phyloP scores from a whole-genome alignment of 129 eudicot species.

The Ambrosia artemisiifolia region DNA sequence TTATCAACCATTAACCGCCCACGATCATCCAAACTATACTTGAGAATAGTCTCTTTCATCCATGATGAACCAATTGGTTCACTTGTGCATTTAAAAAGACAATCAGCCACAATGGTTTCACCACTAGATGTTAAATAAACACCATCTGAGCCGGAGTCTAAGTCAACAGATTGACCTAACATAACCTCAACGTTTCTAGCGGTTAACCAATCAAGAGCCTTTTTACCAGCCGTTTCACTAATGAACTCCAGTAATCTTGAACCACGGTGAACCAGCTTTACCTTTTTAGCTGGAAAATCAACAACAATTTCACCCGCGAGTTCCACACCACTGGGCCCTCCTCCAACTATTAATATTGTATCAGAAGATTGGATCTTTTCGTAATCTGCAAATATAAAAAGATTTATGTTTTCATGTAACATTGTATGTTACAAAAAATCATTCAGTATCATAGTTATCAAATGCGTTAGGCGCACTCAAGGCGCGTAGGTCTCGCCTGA shows the following conservation, averaged over 20 bases:
- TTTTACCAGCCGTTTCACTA: conserved; percentile 49
- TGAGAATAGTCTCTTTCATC: conserved; percentile 54
- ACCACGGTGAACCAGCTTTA: conserved; percentile 67
- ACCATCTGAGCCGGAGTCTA: conserved; percentile 40
- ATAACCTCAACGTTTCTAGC: conserved; percentile 69
- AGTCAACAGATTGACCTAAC: conserved; percentile 54
- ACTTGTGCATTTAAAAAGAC: conserved; percentile 55
- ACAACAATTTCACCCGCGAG: conserved; percentile 66
- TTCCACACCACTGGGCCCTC: conserved; percentile 86
- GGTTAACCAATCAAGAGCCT: conserved; percentile 65
- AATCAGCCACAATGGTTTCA: conserved; percentile 58
- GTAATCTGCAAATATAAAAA: conserved; percentile 37
- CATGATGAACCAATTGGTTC: conserved; percentile 62
- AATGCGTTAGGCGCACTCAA: too few species aligned
- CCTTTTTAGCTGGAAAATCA: conserved; percentile 68
- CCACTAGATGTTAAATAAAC: conserved; percentile 57
- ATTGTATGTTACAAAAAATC: background rate
- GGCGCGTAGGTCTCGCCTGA: too few species aligned
- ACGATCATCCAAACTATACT: conserved; percentile 41
- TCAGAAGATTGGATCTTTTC: conserved; percentile 56
- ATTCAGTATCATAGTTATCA: too few species aligned
- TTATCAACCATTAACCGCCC: conserved; percentile 67
- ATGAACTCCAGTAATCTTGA: conserved; percentile 65
- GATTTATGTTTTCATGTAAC: background rate
- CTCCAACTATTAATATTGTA: conserved; percentile 67